Conservation (phyloP, 257 asterid genomes). For the Mentha longifolia region DNA sequence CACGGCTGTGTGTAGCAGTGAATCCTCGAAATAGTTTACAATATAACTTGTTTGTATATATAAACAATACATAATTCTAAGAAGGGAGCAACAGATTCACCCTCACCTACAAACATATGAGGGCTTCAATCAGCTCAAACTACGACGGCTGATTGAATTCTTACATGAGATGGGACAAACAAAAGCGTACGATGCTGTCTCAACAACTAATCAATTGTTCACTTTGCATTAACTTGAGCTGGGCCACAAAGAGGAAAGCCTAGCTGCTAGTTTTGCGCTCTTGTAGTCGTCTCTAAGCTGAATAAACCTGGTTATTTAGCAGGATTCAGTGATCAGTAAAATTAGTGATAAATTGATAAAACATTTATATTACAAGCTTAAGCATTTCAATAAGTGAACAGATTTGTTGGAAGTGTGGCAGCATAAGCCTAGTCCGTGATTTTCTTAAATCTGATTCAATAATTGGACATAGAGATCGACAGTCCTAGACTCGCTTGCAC, state of each 20-base stretch:
- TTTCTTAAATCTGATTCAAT: background rate
- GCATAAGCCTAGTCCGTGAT: background rate
- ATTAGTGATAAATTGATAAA: background rate
- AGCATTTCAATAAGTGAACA: background rate
- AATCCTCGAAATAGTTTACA: background rate
- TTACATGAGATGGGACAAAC: background rate
- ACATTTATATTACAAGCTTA: background rate
- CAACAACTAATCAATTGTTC: constrained; percentile 2
- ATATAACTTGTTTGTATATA: background rate
- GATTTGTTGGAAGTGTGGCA: background rate
- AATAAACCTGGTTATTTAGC: constrained; percentile 75
- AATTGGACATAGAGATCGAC: background rate
- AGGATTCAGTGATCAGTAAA: background rate
- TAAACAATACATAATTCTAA: constrained; percentile 8
- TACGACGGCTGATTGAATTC: background rate
- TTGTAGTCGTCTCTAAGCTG: constrained; percentile 97
- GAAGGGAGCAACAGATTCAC: background rate
- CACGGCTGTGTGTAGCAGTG: constrained; percentile 25
- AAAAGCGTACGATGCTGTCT: background rate
- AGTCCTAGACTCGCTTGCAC: background rate
- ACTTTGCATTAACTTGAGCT: constrained; percentile 35
- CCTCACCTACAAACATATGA: background rate
- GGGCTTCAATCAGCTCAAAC: background rate
- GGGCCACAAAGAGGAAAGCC: constrained; percentile 73
- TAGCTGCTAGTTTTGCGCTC: constrained; percentile 92